Base-by-base conservation (phyloP, 192 early-diverging fungal species). In the Globomyces pollinis-pini region DNA sequence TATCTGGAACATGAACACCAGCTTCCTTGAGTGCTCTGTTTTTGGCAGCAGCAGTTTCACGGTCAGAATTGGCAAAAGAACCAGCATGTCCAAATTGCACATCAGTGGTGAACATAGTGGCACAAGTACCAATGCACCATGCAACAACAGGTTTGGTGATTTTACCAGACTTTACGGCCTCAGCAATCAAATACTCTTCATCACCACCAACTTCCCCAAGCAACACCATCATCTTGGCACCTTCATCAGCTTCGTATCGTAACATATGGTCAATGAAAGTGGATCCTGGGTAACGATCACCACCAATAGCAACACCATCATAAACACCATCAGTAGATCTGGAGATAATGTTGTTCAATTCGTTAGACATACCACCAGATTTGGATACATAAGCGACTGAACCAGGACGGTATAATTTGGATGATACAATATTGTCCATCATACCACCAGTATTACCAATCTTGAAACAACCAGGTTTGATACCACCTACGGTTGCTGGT, bases 371-470 rank as follows among this genome's bases (percentile, higher is more conserved):
- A 67, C 95, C 95, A 70, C 95, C 95, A 24, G 88, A 91, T 85
- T 98, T 98, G 70, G 92, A 95, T 39, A 98, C 95, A 66, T 98
- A 98, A 23, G 88, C 93, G 35, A 98, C 91, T 1, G 93, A 96
- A 11, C 95, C 95, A 21, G 92, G 73, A 38, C 95, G 88, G 77
- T 98, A 98, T 58, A 98, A 84, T 77, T 93, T 93, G 71, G 92
- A 95, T 15, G 92, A 77, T 4, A 93, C 92, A 75, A 98, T 96
- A 80, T 98, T 98, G 75, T 98, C 95, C 95, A 98, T 98, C 95
- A 98, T 98, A 60, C 95, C 95, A 69, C 95, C 95, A 43, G 95
- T 98, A 86, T 96, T 96, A 63, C 95, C 95, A 65, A 98, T 96
- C 87, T 98, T 98, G 87, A 94, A 98, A 76, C 93, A 95, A 0